phyloP scores from a whole-genome alignment of 768 basidiomycete species.

The Fomitopsis pulvina region DNA sequence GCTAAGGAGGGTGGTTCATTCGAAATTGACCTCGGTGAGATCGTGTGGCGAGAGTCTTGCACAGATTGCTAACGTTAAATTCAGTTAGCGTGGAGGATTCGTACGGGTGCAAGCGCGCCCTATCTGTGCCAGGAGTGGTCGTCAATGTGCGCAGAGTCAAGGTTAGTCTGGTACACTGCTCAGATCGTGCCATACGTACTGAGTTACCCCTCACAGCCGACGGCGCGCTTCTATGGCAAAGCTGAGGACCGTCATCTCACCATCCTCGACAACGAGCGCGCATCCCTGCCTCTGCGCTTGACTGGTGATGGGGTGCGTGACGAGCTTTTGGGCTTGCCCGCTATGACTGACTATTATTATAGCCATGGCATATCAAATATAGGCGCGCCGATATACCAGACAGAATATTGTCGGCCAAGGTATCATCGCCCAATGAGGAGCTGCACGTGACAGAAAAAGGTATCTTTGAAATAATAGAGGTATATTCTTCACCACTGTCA shows the following conservation, averaged over 20 bases:
- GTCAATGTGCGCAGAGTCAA: constrained; percentile 81
- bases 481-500: constrained; percentile 7
- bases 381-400: constrained; percentile 42
- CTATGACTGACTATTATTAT: constrained; percentile 5
- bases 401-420: constrained; percentile 31
- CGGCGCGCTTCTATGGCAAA: constrained; percentile 78
- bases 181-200: background rate
- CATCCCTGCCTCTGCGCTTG: constrained; percentile 72
- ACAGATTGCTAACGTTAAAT: background rate
- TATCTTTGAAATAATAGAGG: constrained; percentile 66
- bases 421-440: constrained; percentile 62
- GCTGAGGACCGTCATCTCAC: constrained; percentile 48
- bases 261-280: constrained; percentile 68
- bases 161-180: constrained; percentile 34
- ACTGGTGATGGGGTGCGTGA: constrained; percentile 82
- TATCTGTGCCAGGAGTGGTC: constrained; percentile 70
- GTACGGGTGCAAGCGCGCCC: constrained; percentile 74
- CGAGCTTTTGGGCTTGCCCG: background rate
- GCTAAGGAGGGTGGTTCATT: constrained; percentile 67
- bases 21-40: constrained; percentile 70
- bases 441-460: constrained; percentile 74
- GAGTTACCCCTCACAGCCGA: constrained; percentile 54
- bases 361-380: constrained; percentile 91
- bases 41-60: background rate
- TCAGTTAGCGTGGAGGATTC: constrained; percentile 81